A percentile compares a stretch with the other conserved stretches of the same genome.
Evolutionary conservation across 306 rosid species (phyloP).

Genomic region (Castanopsis chinensis): DNA sequence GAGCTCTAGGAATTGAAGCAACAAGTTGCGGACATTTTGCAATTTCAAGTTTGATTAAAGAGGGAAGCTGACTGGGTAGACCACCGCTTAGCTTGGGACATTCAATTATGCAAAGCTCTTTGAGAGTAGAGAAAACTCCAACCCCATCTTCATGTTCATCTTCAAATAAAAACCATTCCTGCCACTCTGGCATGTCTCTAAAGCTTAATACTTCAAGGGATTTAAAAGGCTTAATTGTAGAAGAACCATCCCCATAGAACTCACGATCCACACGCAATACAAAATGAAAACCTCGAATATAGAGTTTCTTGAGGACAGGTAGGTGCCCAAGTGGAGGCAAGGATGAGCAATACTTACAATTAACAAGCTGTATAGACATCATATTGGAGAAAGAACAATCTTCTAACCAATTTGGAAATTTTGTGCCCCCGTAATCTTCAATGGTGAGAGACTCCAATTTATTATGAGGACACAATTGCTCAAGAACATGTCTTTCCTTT

Average conservation of each 20-base stretch:
- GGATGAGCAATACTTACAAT: neutral
- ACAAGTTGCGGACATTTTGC: no score
- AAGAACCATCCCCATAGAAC: neutral
- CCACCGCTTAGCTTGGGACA: no score
- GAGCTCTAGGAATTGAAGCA: no score
- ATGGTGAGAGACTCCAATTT: neutral
- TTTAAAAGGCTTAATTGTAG: no score
- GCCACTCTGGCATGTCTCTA: no score
- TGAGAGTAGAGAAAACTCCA: no score
- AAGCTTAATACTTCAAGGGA: no score
- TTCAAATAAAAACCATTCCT: no score
- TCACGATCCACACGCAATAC: neutral
- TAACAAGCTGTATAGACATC: neutral
- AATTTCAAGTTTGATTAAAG: no score
- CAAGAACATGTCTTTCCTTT: neutral
- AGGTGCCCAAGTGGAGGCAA: constrained; percentile 9
- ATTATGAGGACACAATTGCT: neutral
- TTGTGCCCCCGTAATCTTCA: neutral
- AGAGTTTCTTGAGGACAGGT: neutral
- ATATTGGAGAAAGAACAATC: neutral
- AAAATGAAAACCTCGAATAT: neutral
- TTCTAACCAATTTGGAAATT: neutral
- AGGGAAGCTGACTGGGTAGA: no score
- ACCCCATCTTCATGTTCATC: no score
- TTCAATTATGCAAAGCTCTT: no score